A percentile compares a stretch with the other conserved stretches of the same genome.
Conservation (phyloP, 2,329 filamentous ascomycete species). For the Corinectria fuckeliana region DNA sequence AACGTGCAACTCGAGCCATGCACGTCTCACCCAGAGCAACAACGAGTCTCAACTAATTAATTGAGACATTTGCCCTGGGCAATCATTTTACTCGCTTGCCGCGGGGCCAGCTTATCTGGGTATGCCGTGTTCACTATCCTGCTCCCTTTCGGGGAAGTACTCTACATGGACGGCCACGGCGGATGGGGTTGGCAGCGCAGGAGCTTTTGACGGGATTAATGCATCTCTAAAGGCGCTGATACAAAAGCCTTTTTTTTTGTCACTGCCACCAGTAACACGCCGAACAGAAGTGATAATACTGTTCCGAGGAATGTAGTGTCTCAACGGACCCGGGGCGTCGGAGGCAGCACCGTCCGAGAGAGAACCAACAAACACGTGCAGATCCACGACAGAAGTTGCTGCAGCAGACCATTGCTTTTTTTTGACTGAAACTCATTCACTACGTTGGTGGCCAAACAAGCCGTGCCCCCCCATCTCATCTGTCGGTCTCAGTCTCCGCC, state of each 20-base stretch:
- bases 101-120: background rate
- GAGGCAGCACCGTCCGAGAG: background rate
- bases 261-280: background rate
- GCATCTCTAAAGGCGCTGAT: background rate
- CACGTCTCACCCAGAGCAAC: constrained; percentile 25
- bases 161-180: background rate
- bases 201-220: background rate
- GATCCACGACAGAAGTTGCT: background rate
- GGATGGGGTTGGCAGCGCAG: background rate
- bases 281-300: background rate
- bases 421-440: background rate
- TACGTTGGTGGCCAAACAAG: background rate
- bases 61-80: constrained; percentile 16
- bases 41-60: constrained; percentile 20
- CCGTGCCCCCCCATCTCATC: background rate
- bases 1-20: constrained; percentile 23
- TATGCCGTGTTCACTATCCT: background rate
- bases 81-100: background rate
- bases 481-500: background rate
- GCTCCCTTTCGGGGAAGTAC: background rate
- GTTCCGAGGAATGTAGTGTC: constrained; percentile 2
- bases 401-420: background rate
- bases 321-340: constrained; percentile 15
- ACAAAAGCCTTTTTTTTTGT: background rate
- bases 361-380: background rate